Percentiles rank a stretch among this genome's conserved stretches.
phyloP scores from a whole-genome alignment of 2,329 filamentous ascomycete genomes.

The Alternaria incomplexa region DNA sequence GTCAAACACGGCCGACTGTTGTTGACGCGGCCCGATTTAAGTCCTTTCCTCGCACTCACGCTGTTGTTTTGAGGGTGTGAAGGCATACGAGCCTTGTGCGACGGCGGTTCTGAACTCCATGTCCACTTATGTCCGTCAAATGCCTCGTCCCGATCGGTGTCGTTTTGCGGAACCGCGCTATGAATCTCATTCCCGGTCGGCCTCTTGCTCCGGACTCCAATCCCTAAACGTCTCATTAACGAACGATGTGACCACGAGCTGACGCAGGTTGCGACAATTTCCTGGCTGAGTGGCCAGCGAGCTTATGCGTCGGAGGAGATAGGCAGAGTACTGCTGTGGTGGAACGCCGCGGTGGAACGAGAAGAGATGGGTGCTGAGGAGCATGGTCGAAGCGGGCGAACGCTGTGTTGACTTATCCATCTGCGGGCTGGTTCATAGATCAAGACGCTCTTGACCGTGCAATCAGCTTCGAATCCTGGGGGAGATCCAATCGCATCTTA shows the following conservation, averaged over 20 bases:
- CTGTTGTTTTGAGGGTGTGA: constrained; percentile 40
- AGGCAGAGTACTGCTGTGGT: background rate
- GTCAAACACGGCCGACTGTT: background rate
- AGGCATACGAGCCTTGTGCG: constrained; percentile 62
- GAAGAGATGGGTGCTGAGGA: background rate
- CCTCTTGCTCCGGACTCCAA: constrained; percentile 56
- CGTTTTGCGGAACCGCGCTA: constrained; percentile 52
- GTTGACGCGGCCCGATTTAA: background rate
- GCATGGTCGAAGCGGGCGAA: background rate
- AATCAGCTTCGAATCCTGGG: background rate
- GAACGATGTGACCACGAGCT: background rate
- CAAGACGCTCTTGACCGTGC: background rate
- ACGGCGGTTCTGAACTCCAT: constrained; percentile 57
- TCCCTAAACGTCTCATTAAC: background rate
- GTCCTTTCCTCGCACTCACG: background rate
- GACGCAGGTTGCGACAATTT: background rate
- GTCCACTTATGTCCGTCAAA: constrained; percentile 60
- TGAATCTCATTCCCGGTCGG: constrained; percentile 59
- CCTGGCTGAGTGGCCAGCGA: background rate
- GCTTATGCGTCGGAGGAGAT: background rate
- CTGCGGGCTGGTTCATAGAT: background rate
- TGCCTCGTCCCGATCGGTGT: constrained; percentile 58
- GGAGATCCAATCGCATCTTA: background rate
- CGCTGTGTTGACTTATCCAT: constrained; percentile 1
- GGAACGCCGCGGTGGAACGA: background rate